Evolutionary conservation across 108 stramenopile species (phyloP).

Genomic region (Nannochloropsis granulata): DNA sequence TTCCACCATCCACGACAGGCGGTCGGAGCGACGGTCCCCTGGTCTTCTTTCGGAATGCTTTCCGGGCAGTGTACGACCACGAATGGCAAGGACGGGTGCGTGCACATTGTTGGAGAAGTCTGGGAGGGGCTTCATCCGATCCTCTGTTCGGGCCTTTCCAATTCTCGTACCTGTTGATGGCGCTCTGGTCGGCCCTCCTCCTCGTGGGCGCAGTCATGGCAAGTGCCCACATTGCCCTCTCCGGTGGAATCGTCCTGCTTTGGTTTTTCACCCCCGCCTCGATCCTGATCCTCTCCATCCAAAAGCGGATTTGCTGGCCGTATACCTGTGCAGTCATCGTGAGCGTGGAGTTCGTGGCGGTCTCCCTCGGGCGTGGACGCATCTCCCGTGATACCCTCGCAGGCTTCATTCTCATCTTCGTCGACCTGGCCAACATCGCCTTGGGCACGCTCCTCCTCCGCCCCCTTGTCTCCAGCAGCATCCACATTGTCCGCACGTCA

Average conservation of each 20-base stretch:
- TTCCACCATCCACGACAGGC: no score
- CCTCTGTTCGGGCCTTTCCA: background rate
- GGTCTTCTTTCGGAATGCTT: background rate
- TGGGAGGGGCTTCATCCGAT: background rate
- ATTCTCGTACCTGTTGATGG: background rate
- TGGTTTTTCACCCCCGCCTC: background rate
- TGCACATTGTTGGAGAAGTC: background rate
- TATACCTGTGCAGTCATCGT: background rate
- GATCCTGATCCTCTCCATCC: background rate
- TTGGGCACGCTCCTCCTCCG: background rate
- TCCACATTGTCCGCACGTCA: background rate
- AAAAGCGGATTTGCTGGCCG: background rate
- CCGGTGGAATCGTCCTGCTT: background rate
- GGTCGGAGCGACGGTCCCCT: no score
- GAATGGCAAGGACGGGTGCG: background rate
- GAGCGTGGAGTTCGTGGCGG: background rate
- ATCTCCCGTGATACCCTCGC: background rate
- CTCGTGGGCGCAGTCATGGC: background rate
- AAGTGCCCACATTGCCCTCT: background rate
- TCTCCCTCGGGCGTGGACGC: background rate
- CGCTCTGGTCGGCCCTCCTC: background rate
- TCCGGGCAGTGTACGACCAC: background rate
- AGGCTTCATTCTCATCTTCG: background rate
- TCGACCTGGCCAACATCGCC: background rate
- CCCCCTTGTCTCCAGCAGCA: background rate